phyloP scores from a whole-genome alignment of 2,329 filamentous ascomycete species.

The Waltergamsia citrina region DNA sequence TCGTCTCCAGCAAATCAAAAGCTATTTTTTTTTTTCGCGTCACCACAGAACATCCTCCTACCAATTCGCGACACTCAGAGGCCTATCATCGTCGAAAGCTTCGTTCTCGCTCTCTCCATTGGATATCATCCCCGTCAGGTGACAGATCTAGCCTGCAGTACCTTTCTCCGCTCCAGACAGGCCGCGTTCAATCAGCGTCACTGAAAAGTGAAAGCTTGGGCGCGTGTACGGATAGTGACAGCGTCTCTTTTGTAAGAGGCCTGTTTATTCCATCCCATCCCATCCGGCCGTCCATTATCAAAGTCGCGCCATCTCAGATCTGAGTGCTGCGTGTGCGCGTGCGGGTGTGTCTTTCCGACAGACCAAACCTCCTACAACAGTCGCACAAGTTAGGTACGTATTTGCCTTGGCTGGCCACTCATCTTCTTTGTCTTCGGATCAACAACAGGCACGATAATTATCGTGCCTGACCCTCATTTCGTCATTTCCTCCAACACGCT shows the following conservation, averaged over 20 bases:
- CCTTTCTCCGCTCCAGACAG: not conserved
- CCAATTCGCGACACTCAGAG: slow-evolving; percentile 15
- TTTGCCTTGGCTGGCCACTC: no score
- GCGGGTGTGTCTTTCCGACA: no score
- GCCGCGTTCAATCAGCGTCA: not conserved
- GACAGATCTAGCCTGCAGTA: slow-evolving; percentile 22
- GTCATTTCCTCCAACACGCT: not conserved
- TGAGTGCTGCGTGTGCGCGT: no score
- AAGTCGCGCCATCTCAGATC: not conserved
- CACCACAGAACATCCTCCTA: slow-evolving; percentile 9
- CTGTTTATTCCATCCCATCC: no score
- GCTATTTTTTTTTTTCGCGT: slow-evolving; percentile 26
- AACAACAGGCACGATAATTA: no score
- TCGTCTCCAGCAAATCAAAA: slow-evolving; percentile 40
- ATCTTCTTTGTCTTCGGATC: no score
- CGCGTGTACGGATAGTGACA: no score
- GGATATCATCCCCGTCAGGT: slow-evolving; percentile 38
- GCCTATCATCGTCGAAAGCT: slow-evolving; percentile 24
- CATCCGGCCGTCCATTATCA: not conserved
- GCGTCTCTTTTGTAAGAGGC: no score
- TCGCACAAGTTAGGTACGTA: no score
- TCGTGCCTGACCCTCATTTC: not conserved
- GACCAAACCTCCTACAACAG: no score
- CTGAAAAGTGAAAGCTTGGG: no score
- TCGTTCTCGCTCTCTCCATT: slow-evolving; percentile 34